Evolutionary conservation across 2,329 filamentous ascomycete species (phyloP), one percentile per base, ranked within the genome.

Genomic region (Pseudogymnoascus sp.): DNA sequence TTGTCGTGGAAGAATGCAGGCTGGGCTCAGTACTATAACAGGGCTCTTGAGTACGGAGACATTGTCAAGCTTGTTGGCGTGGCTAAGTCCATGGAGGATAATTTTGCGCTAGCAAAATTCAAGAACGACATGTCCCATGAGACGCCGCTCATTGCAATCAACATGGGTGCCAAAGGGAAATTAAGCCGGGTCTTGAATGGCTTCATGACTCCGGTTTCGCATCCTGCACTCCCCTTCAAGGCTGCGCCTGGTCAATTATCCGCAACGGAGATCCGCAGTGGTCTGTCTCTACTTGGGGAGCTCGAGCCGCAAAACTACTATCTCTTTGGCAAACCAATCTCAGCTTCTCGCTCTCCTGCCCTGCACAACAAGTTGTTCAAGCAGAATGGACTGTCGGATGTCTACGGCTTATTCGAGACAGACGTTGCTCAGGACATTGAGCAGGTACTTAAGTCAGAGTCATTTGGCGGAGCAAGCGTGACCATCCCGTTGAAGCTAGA

Each of bases 401-500:
- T 82, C n/a, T 99, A 99, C 76, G 79, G 80, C 6, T 80, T 85
- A 6, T 79, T 88, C 37, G 95, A 98, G 78, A 96, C 93, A 0
- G 84, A 87, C 67, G 77, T 82, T 31, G 84, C 80, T 8, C 75
- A 79, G 60, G 81, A 89, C 37, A 79, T 96, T 3, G 79, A 80
- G 68, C 78, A 84, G 2, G 77, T 91, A 61, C 87, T 99, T 65
- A 84, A 83, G 6, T 78, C 85, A 1, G 79, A 87, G 1, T 81
- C 89, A 69, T 99, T 99, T 73, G 95, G 95, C 6, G 95, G 95
- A 65, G 93, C 91, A 2, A 97, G 92, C 2, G 92, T 99, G 54
- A 99, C 95, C 0, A 98, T 99, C 61, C 95, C 95, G 0, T 81
- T 99, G 63, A 99, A 99, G 78, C 80, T 95, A 31, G 91, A 96